phyloP scores from a whole-genome alignment of 352 stramenopile genomes.

The Blastocystis hominis region DNA sequence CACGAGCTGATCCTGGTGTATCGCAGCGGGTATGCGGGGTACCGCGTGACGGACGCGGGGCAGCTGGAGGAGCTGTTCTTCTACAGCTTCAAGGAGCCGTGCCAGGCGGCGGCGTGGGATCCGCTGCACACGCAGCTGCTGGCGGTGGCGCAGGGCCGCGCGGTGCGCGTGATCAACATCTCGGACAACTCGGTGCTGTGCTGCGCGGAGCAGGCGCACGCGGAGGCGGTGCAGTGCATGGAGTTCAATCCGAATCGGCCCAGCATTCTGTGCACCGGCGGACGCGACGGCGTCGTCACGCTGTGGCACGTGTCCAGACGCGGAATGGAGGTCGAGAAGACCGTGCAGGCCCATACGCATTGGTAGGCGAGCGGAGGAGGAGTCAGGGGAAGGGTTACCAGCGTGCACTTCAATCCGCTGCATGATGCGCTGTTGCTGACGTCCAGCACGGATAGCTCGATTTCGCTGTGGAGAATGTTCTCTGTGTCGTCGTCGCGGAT shows the following conservation, averaged over 20 bases:
- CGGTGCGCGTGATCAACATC: constrained; percentile 50
- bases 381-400: constrained; percentile 5
- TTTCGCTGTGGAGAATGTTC: constrained; percentile 52
- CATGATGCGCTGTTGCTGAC: constrained; percentile 42
- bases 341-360: constrained; percentile 38
- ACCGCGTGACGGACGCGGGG: not conserved
- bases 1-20: constrained; percentile 41
- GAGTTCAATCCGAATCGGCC: constrained; percentile 53
- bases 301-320: constrained; percentile 38
- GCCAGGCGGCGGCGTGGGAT: constrained; percentile 12
- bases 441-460: constrained; percentile 26
- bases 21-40: constrained; percentile 11
- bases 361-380: not conserved
- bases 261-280: constrained; percentile 2
- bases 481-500: constrained; percentile 22
- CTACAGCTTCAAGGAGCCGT: constrained; percentile 10
- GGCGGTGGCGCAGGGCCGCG: not conserved
- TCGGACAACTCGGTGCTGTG: not conserved
- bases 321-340: constrained; percentile 10
- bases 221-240: not conserved
- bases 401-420: constrained; percentile 52
- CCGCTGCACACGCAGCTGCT: constrained; percentile 39
- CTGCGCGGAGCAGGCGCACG: not conserved
- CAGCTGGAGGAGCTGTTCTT: constrained; percentile 26
- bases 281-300: constrained; percentile 30